A percentile compares a stretch with the other conserved stretches of the same genome.
These are phyloP conservation scores for Wickerhamomyces chambardii DNA, from an alignment of 805 yeast genomes.

Conservation along the genomic window DNA sequence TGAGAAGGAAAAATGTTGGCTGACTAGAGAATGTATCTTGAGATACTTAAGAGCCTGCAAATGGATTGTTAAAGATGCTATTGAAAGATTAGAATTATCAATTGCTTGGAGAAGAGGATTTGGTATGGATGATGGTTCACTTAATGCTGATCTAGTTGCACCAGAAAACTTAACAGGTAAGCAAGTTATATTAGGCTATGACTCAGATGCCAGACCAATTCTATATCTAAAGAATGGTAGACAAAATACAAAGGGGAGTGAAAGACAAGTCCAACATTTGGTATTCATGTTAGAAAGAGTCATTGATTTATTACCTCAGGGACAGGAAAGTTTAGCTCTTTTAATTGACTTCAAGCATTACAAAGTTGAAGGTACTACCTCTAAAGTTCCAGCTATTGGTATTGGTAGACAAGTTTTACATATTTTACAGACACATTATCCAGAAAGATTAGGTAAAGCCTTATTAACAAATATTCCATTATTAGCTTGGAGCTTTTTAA, in stretches of 20 bases:
- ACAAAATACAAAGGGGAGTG: constrained; percentile 82
- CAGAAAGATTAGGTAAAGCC: constrained; percentile 93
- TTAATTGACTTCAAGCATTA: constrained; percentile 82
- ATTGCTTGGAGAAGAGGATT: constrained; percentile 85
- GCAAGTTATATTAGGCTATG: constrained; percentile 80
- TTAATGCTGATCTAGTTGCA: constrained; percentile 37
- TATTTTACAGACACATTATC: constrained; percentile 94
- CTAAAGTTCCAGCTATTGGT: constrained; percentile 78
- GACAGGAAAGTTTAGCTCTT: constrained; percentile 83
- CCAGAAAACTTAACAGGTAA: constrained; percentile 83
- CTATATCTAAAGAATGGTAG: constrained; percentile 83
- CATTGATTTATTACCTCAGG: constrained; percentile 86
- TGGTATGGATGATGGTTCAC: constrained; percentile 50
- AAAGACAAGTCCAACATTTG: constrained; percentile 86
- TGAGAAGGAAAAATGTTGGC: constrained; percentile 69
- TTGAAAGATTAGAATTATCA: constrained; percentile 59
- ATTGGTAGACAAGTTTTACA: constrained; percentile 88
- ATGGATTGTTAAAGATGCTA: constrained; percentile 67
- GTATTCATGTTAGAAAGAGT: constrained; percentile 84
- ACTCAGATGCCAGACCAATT: constrained; percentile 79
- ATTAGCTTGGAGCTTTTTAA: constrained; percentile 81
- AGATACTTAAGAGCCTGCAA: constrained; percentile 85
- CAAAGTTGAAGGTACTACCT: constrained; percentile 33
- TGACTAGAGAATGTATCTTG: constrained; percentile 77
- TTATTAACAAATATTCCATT: constrained; percentile 84